A percentile compares a stretch with the other conserved stretches of the same genome.
Conservation (phyloP, 805 yeast species). For the Schwanniomyces vanrijiae region DNA sequence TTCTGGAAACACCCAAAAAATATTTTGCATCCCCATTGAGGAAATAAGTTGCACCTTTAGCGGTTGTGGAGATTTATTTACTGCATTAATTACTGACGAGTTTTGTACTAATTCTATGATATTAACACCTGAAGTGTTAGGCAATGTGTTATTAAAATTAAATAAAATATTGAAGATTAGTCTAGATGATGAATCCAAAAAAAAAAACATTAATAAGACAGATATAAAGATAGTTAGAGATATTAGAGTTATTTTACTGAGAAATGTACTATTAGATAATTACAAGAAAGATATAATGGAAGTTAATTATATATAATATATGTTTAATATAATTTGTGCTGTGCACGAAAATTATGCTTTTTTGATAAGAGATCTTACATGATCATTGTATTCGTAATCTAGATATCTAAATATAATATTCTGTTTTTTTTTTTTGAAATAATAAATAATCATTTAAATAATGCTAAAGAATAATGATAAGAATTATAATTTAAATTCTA, state of each 20-base stretch:
- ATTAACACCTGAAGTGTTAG: constrained; percentile 25
- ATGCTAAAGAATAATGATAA: background rate
- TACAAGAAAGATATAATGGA: constrained; percentile 8
- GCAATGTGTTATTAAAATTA: constrained; percentile 25
- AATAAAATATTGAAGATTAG: constrained; percentile 29
- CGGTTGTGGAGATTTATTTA: constrained; percentile 75
- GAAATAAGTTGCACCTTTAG: constrained; percentile 60
- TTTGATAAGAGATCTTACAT: constrained; percentile 1
- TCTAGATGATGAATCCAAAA: constrained; percentile 20
- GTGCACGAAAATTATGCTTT: background rate
- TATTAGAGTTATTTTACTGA: constrained; percentile 36
- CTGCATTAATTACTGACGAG: constrained; percentile 57
- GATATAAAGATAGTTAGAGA: constrained; percentile 30
- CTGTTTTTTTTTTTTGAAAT: background rate
- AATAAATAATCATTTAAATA: background rate
- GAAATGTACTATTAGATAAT: constrained; percentile 21
- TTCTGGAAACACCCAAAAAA: constrained; percentile 6
- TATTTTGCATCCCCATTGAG: constrained; percentile 42
- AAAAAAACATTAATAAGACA: constrained; percentile 6
- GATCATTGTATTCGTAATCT: background rate
- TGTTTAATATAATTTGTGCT: background rate
- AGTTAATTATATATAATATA: constrained; percentile 4
- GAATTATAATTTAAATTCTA: background rate
- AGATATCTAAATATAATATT: background rate
- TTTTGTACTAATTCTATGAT: constrained; percentile 26